A percentile compares a stretch with the other conserved stretches of the same genome.
These are phyloP conservation scores for Rutstroemia sydowiana DNA, from an alignment of 2,329 filamentous ascomycete genomes.

Conservation along the genomic window DNA sequence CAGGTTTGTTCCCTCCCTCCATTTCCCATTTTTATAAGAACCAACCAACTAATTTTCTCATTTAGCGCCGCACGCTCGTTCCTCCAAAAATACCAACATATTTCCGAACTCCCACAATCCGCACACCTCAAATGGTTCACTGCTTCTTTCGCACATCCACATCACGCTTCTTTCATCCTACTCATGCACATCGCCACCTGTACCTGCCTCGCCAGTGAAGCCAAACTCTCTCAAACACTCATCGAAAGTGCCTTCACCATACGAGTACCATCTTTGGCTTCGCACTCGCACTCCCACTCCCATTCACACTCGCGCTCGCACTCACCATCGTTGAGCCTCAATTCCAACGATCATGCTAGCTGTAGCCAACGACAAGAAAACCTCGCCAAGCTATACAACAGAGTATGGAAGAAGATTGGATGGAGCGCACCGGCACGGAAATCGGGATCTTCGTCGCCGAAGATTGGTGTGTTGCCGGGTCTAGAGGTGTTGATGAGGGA, in stretches of 20 bases:
- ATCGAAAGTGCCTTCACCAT: not conserved
- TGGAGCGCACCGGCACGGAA: not conserved
- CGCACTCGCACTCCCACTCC: not conserved
- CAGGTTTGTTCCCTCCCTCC: not conserved
- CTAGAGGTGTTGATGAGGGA: not conserved
- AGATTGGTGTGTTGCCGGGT: not conserved
- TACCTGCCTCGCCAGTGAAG: not conserved
- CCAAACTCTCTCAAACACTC: not conserved
- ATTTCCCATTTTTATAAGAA: not conserved
- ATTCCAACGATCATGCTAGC: not conserved
- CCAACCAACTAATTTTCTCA: not conserved
- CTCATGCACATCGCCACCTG: constrained; percentile 10
- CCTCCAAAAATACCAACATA: not conserved
- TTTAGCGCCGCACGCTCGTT: constrained; percentile 7
- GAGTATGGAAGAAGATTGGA: not conserved
- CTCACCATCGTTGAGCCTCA: not conserved
- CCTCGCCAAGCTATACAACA: not conserved
- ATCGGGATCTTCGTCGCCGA: not conserved
- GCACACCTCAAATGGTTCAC: constrained; percentile 7
- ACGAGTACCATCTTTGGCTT: not conserved
- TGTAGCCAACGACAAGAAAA: not conserved
- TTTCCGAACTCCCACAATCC: not conserved
- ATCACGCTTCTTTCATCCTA: constrained; percentile 8
- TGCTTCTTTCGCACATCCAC: constrained; percentile 6
- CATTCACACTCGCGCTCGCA: not conserved